Evolutionary conservation across 192 early-diverging fungal genomes (phyloP).

Genomic region (Entomortierella lignicola): DNA sequence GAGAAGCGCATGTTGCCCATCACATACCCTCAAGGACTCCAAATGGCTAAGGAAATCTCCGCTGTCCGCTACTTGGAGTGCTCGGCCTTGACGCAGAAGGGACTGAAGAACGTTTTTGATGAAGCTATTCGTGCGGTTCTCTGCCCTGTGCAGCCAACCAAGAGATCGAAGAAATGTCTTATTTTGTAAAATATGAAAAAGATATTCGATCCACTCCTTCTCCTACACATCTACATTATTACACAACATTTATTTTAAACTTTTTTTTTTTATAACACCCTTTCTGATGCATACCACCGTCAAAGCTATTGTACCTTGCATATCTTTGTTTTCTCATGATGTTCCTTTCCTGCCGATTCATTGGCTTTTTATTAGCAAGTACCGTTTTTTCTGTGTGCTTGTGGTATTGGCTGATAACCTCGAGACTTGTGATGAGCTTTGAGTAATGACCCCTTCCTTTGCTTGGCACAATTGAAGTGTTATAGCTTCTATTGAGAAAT

Average conservation of each 20-base stretch:
- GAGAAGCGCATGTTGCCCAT: slow-evolving; percentile 91
- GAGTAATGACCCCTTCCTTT: too few species aligned
- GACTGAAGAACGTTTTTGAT: slow-evolving; percentile 98
- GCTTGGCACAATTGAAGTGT: too few species aligned
- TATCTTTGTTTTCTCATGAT: background rate
- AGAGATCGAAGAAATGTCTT: slow-evolving; percentile 77
- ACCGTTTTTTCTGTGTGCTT: too few species aligned
- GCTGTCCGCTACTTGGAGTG: slow-evolving; percentile 97
- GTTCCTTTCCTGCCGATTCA: too few species aligned
- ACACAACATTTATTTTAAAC: background rate
- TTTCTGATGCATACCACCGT: background rate
- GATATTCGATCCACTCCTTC: background rate
- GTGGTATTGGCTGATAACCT: too few species aligned
- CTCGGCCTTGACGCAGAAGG: slow-evolving; percentile 97
- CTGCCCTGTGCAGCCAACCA: slow-evolving; percentile 72
- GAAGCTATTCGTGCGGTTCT: slow-evolving; percentile 97
- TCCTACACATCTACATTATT: background rate
- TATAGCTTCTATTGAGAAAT: too few species aligned
- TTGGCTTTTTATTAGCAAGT: too few species aligned
- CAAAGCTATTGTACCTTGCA: background rate
- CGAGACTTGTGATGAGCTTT: too few species aligned
- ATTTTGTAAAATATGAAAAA: slow-evolving; percentile 70
- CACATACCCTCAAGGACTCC: slow-evolving; percentile 86
- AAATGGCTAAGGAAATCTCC: slow-evolving; percentile 89
- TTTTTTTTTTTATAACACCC: background rate